Evolutionary conservation across 78 protist species (phyloP).

Genomic region (Cavenderia fasciculata): DNA sequence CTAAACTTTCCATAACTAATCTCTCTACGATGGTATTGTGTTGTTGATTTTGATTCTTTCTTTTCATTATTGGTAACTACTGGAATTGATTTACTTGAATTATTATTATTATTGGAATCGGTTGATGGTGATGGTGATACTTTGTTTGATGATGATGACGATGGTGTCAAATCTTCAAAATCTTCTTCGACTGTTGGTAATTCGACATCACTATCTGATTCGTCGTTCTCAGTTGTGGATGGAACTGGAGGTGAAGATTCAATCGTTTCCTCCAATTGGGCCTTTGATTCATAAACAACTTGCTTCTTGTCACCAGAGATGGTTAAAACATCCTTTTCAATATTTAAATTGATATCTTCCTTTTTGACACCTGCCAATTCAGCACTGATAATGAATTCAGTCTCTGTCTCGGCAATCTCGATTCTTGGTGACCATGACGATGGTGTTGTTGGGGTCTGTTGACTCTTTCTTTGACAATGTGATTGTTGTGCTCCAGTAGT

Average conservation of each 20-base stretch:
- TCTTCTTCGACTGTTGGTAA: background rate
- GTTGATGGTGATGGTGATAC: background rate
- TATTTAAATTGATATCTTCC: background rate
- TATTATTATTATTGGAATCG: background rate
- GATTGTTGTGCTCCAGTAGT: no score
- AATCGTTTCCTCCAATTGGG: no score
- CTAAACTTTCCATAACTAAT: background rate
- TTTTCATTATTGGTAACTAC: no score
- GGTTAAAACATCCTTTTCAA: background rate
- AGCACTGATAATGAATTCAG: background rate
- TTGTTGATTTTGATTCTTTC: background rate
- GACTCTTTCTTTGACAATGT: no score
- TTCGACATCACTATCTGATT: background rate
- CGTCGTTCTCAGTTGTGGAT: background rate
- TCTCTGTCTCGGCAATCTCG: background rate
- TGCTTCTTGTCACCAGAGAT: background rate
- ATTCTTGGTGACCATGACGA: background rate
- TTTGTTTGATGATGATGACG: background rate
- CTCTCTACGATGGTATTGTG: background rate
- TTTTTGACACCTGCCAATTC: slow-evolving; percentile 17
- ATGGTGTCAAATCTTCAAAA: background rate
- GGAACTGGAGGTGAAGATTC: background rate
- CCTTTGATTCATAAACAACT: no score
- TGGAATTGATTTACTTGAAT: no score
- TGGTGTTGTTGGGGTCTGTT: no score